phyloP scores from a whole-genome alignment of 2,329 filamentous ascomycete genomes.

The Diaporthe longicolla region DNA sequence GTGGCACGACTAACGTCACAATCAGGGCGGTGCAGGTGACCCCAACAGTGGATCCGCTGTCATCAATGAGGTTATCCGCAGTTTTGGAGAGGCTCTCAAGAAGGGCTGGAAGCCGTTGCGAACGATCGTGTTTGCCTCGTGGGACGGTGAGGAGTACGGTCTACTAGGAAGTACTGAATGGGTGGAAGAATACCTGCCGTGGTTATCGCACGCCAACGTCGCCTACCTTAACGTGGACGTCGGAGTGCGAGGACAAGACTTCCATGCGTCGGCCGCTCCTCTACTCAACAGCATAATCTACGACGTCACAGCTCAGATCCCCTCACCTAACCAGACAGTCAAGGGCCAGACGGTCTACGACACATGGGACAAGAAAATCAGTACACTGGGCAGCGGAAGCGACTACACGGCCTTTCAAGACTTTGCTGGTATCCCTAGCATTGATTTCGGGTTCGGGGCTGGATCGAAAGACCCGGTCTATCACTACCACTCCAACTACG shows the following conservation, averaged over 20 bases:
- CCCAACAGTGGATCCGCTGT: constrained; percentile 87
- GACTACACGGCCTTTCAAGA: constrained; percentile 79
- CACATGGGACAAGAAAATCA: constrained; percentile 62
- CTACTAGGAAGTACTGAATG: constrained; percentile 86
- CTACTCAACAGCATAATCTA: constrained; percentile 70
- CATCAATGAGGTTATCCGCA: constrained; percentile 82
- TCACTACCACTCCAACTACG: constrained; percentile 88
- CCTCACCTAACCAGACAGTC: constrained; percentile 47
- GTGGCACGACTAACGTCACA: background rate
- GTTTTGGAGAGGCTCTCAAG: constrained; percentile 79
- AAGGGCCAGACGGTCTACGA: constrained; percentile 57
- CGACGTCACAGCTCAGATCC: constrained; percentile 42
- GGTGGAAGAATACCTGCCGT: constrained; percentile 86
- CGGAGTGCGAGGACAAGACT: constrained; percentile 58
- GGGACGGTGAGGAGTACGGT: constrained; percentile 84
- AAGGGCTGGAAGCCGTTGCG: constrained; percentile 63
- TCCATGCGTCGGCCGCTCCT: constrained; percentile 74
- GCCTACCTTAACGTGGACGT: constrained; percentile 88
- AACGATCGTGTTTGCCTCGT: constrained; percentile 77
- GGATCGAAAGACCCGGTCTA: constrained; percentile 69
- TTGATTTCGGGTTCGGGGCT: constrained; percentile 67
- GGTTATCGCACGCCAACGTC: constrained; percentile 79
- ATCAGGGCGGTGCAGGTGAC: constrained; percentile 79
- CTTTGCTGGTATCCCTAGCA: constrained; percentile 62
- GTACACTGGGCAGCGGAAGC: constrained; percentile 74